Evolutionary conservation across 441 rosid species (phyloP).

Genomic region (Biscutella laevigata): DNA sequence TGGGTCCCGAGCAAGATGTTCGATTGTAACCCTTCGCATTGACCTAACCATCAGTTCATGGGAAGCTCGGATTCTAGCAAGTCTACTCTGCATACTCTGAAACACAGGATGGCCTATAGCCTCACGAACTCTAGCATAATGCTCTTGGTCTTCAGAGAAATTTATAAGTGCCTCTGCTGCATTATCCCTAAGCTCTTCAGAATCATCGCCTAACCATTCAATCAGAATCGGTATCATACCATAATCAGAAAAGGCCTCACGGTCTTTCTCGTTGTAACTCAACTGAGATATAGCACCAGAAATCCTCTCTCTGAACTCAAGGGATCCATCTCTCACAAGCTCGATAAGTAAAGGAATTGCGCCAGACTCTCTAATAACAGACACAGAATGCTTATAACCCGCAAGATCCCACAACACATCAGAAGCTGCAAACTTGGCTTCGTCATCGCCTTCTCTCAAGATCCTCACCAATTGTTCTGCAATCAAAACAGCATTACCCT

Average conservation of each 20-base stretch:
- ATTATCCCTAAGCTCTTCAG: constrained; percentile 46
- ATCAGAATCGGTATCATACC: constrained; percentile 36
- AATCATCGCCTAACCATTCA: constrained; percentile 33
- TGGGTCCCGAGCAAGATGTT: constrained; percentile 32
- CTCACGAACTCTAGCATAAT: constrained; percentile 29
- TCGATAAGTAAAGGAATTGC: constrained; percentile 43
- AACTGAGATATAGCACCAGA: constrained; percentile 45
- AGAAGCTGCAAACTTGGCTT: constrained; percentile 45
- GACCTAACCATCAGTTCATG: constrained; percentile 41
- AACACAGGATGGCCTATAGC: constrained; percentile 33
- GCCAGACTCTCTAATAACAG: constrained; percentile 46
- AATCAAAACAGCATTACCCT: constrained; percentile 41
- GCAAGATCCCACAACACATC: constrained; percentile 55
- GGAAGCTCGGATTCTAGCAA: constrained; percentile 31
- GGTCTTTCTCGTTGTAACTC: constrained; percentile 40
- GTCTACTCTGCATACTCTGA: constrained; percentile 35
- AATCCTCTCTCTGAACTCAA: constrained; percentile 37
- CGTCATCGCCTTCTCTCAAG: constrained; percentile 47
- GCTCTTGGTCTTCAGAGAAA: constrained; percentile 38
- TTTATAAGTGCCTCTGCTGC: constrained; percentile 47
- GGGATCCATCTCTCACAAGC: constrained; percentile 33
- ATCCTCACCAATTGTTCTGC: constrained; percentile 47
- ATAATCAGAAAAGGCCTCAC: constrained; percentile 35
- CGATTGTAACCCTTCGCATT: constrained; percentile 34
- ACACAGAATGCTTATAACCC: constrained; percentile 39